Percentiles rank a stretch among this genome's conserved stretches.
Conservation (phyloP, 768 basidiomycete species). For the Podaxis sp. region DNA sequence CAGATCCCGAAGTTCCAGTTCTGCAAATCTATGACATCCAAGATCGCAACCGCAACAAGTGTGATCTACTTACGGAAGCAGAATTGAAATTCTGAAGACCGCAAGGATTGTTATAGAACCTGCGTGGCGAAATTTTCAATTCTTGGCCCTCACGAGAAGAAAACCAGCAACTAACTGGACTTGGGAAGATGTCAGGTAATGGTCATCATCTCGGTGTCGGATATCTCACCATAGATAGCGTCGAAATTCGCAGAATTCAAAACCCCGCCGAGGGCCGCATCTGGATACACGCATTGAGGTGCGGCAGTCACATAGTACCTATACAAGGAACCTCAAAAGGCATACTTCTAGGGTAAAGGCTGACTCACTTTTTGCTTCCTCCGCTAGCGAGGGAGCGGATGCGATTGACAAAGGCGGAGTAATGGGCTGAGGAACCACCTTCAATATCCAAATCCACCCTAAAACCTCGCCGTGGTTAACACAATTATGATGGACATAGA, state of each 20-base stretch:
- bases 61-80: slow-evolving; percentile 41
- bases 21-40: slow-evolving; percentile 26
- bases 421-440: slow-evolving; percentile 52
- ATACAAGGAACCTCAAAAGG: neutral
- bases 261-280: slow-evolving; percentile 56
- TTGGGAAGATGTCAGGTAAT: slow-evolving; percentile 15
- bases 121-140: slow-evolving; percentile 23
- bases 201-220: neutral
- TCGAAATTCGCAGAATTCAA: slow-evolving; percentile 65
- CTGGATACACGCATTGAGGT: slow-evolving; percentile 70
- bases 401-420: slow-evolving; percentile 52
- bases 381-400: slow-evolving; percentile 50
- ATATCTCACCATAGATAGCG: slow-evolving; percentile 55
- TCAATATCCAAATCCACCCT: slow-evolving; percentile 77
- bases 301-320: slow-evolving; percentile 69
- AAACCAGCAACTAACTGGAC: slow-evolving; percentile 30
- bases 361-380: slow-evolving; percentile 50
- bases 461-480: neutral
- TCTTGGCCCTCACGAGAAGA: neutral
- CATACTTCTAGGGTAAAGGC: neutral
- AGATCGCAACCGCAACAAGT: slow-evolving; percentile 3
- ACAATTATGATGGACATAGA: neutral
- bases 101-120: slow-evolving; percentile 60
- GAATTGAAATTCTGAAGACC: slow-evolving; percentile 46
- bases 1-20: slow-evolving; percentile 64